These are phyloP conservation scores for Fusarium sp. DNA, from an alignment of 2,329 filamentous ascomycete genomes.

Conservation along the genomic window DNA sequence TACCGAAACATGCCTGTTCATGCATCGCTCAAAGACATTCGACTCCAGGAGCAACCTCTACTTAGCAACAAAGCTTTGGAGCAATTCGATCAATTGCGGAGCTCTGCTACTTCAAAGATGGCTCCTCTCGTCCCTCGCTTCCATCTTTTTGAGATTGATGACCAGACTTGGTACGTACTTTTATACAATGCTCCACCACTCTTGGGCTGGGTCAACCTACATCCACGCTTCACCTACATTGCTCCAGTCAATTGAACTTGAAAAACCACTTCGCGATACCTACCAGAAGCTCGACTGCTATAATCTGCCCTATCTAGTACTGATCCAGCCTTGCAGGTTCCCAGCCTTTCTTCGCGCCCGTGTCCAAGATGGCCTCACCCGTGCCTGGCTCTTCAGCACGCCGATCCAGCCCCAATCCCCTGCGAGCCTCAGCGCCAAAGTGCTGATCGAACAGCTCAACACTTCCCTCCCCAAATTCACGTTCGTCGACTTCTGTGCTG, in stretches of 20 bases:
- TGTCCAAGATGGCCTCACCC: constrained; percentile 74
- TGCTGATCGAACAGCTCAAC: constrained; percentile 66
- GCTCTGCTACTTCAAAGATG: constrained; percentile 49
- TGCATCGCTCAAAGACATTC: constrained; percentile 5
- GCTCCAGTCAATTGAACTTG: not conserved
- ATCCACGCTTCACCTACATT: constrained; percentile 3
- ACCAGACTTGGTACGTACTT: constrained; percentile 70
- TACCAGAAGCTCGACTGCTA: not conserved
- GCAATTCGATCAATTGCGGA: not conserved
- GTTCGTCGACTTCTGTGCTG: constrained; percentile 82
- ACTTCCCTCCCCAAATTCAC: constrained; percentile 64
- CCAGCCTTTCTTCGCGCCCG: constrained; percentile 73
- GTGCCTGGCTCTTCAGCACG: constrained; percentile 71
- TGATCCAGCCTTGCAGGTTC: constrained; percentile 62
- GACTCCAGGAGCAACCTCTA: not conserved
- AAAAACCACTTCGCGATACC: not conserved
- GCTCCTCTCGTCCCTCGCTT: constrained; percentile 67
- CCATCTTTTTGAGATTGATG: constrained; percentile 76
- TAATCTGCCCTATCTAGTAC: not conserved
- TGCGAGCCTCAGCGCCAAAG: constrained; percentile 69
- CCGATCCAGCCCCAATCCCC: constrained; percentile 70
- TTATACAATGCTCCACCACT: constrained; percentile 12
- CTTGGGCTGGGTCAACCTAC: constrained; percentile 3
- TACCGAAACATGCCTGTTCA: constrained; percentile 13
- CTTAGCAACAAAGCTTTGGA: not conserved